Evolutionary conservation across 352 stramenopile species (phyloP).

Genomic region (Phytophthora kernoviae): DNA sequence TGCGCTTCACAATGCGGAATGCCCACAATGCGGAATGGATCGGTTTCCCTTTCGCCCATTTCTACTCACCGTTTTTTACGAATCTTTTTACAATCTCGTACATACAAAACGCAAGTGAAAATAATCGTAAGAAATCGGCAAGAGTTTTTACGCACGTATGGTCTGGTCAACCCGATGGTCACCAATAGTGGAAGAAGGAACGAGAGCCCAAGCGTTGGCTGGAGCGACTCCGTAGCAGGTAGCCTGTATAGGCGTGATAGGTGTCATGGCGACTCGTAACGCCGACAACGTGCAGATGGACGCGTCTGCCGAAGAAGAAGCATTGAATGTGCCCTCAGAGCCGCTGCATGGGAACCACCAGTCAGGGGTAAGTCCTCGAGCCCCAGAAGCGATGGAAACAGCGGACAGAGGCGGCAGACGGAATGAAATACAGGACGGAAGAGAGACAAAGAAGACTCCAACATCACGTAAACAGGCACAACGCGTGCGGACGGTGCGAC

Average conservation of each 20-base stretch:
- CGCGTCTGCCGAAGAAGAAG: conserved; percentile 3
- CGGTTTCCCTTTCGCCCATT: not conserved
- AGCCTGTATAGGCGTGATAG: not conserved
- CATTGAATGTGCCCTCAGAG: too few species aligned
- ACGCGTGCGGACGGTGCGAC: conserved; percentile 62
- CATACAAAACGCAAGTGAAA: too few species aligned
- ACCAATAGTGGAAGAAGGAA: conserved; percentile 1
- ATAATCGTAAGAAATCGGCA: too few species aligned
- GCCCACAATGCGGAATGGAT: not conserved
- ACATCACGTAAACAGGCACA: conserved; percentile 12
- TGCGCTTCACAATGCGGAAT: not conserved
- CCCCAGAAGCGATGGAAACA: not conserved
- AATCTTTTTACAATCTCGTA: not conserved
- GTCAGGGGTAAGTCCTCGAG: not conserved
- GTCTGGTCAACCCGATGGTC: not conserved
- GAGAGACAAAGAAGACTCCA: not conserved
- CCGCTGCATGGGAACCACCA: too few species aligned
- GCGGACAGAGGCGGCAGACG: not conserved
- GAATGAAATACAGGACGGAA: not conserved
- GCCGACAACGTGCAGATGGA: conserved; percentile 17
- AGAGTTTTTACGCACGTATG: not conserved
- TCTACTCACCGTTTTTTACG: not conserved
- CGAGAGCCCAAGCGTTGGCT: too few species aligned
- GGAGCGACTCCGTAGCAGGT: not conserved
- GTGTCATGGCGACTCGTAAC: conserved; percentile 20